These are phyloP conservation scores for Populus alba DNA, from an alignment of 345 rosid genomes.

Conservation along the genomic window DNA sequence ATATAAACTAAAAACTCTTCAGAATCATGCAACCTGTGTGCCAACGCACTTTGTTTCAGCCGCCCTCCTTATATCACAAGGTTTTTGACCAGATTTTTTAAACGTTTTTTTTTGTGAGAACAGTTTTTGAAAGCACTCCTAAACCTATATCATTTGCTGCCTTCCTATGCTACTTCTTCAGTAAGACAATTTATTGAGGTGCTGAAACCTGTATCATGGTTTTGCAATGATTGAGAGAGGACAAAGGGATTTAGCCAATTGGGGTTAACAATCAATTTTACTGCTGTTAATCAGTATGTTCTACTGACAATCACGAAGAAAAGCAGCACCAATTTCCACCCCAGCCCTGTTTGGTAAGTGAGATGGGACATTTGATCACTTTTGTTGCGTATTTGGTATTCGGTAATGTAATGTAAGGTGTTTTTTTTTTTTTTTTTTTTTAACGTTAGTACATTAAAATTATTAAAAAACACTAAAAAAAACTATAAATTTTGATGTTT, in stretches of 20 bases:
- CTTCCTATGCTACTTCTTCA: constrained; percentile 8
- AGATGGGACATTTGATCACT: constrained; percentile 24
- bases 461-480: no score
- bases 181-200: constrained; percentile 2
- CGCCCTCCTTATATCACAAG: constrained; percentile 7
- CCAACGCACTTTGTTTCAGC: not conserved
- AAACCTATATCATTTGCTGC: constrained; percentile 22
- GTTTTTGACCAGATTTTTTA: constrained; percentile 14
- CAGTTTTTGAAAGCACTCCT: constrained; percentile 23
- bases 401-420: no score
- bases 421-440: no score
- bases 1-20: no score
- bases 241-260: not conserved
- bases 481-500: no score
- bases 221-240: not conserved
- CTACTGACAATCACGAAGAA: not conserved
- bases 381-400: no score
- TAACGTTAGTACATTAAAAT: no score
- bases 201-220: not conserved
- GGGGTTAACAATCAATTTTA: not conserved
- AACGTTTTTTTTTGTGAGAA: constrained; percentile 27
- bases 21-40: not conserved
- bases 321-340: no score
- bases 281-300: not conserved
- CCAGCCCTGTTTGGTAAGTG: not conserved